These are phyloP conservation scores for Echinosophora koreensis DNA, from an alignment of 306 rosid species.

Conservation along the genomic window DNA sequence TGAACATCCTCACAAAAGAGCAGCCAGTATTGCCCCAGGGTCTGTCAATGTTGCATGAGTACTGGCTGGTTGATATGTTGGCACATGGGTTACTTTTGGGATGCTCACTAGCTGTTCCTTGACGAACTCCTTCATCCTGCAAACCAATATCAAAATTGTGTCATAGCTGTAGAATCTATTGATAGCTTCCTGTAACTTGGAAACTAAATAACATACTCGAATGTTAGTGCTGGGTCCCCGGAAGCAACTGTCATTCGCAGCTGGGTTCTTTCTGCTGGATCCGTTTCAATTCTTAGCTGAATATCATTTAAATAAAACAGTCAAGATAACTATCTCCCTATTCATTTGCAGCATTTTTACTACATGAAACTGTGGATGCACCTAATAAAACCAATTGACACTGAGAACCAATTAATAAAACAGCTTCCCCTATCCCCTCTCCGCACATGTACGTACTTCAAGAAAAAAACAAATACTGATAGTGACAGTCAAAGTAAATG, in stretches of 20 bases:
- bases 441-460: not conserved
- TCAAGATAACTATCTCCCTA: slow-evolving; percentile 11
- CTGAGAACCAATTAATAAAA: not conserved
- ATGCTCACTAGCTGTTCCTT: slow-evolving; percentile 70
- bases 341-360: not conserved
- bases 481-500: not conserved
- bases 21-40: slow-evolving; percentile 80
- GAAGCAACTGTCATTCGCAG: slow-evolving; percentile 79
- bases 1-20: slow-evolving; percentile 53
- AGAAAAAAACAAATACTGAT: not conserved
- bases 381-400: not conserved
- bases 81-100: slow-evolving; percentile 48
- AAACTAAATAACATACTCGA: slow-evolving; percentile 60
- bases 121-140: slow-evolving; percentile 75
- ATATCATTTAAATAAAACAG: slow-evolving; percentile 18
- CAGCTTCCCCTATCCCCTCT: not conserved
- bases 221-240: slow-evolving; percentile 69
- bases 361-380: not conserved
- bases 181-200: not conserved
- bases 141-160: slow-evolving; percentile 32
- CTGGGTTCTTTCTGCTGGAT: slow-evolving; percentile 84
- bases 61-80: slow-evolving; percentile 50
- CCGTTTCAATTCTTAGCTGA: slow-evolving; percentile 80
- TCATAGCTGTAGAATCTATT: not conserved
- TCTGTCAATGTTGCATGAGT: slow-evolving; percentile 53